Conservation (phyloP, 768 basidiomycete genomes). For the Tephrocybe sp. region DNA sequence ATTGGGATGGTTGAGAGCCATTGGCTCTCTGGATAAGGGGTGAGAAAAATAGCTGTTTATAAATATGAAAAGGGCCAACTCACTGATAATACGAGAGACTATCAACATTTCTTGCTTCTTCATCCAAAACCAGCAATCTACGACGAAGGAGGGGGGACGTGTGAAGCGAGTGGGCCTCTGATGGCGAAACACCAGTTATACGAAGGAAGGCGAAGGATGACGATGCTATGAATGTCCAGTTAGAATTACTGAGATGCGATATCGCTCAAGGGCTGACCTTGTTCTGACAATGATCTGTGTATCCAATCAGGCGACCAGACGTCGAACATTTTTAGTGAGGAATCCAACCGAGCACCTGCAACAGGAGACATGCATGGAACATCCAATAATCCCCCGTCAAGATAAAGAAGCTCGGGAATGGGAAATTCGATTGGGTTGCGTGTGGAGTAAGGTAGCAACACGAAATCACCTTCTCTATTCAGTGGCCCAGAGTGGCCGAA, state of each 20-base stretch:
- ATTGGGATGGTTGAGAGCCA: constrained; percentile 41
- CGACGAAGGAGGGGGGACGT: constrained; percentile 58
- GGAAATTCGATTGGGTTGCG: constrained; percentile 80
- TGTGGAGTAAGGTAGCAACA: constrained; percentile 82
- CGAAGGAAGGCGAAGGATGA: constrained; percentile 81
- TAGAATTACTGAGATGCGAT: background rate
- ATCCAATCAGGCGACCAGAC: constrained; percentile 92
- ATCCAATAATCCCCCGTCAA: constrained; percentile 70
- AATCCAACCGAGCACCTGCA: constrained; percentile 47
- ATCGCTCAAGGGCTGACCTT: constrained; percentile 40
- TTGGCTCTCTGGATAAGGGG: constrained; percentile 42
- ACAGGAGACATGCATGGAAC: constrained; percentile 56
- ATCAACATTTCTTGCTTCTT: constrained; percentile 38
- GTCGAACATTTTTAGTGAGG: constrained; percentile 69
- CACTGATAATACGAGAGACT: constrained; percentile 44
- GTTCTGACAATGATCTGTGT: constrained; percentile 60
- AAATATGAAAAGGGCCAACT: constrained; percentile 9
- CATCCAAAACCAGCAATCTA: constrained; percentile 44
- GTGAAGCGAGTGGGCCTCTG: constrained; percentile 64
- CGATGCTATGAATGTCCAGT: constrained; percentile 22
- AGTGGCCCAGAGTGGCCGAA: constrained; percentile 81
- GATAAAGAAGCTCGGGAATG: constrained; percentile 74
- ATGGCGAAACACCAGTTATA: constrained; percentile 58
- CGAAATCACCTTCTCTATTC: constrained; percentile 84
- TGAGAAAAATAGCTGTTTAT: constrained; percentile 3